Evolutionary conservation across 148 eudicot genomes (phyloP).

Genomic region (Nyssa sinensis): DNA sequence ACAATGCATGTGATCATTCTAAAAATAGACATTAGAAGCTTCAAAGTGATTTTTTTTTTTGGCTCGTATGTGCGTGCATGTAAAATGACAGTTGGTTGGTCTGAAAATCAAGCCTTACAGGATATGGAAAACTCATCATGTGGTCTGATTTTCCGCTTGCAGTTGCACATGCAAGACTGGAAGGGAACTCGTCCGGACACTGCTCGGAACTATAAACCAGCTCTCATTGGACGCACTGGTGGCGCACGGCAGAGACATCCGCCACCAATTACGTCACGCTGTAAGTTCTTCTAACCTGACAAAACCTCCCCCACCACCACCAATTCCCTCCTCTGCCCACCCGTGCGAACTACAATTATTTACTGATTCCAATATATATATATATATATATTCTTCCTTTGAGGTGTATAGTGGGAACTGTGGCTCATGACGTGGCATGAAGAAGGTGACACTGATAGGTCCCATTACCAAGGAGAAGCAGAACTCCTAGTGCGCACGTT

Average conservation of each 20-base stretch:
- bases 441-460: constrained; percentile 47
- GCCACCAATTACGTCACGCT: constrained; percentile 39
- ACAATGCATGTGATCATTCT: no score
- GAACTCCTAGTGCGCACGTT: constrained; percentile 51
- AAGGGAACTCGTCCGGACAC: constrained; percentile 29
- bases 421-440: constrained; percentile 69
- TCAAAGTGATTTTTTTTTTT: no score
- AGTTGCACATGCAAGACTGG: constrained; percentile 24
- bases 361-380: background rate
- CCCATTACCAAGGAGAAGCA: constrained; percentile 56
- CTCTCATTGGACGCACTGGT: constrained; percentile 56
- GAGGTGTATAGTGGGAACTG: constrained; percentile 50
- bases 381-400: background rate
- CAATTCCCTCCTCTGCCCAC: background rate
- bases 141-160: no score
- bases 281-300: constrained; percentile 34
- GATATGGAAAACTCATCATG: no score
- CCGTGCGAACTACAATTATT: no score
- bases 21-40: no score
- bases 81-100: background rate
- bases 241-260: constrained; percentile 56
- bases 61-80: background rate
- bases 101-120: no score
- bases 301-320: background rate
- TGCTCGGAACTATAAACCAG: constrained; percentile 50